Evolutionary conservation across 148 eudicot genomes (phyloP), one percentile per base, ranked within the genome.

Genomic region (Mesembryanthemum crystallinum): DNA sequence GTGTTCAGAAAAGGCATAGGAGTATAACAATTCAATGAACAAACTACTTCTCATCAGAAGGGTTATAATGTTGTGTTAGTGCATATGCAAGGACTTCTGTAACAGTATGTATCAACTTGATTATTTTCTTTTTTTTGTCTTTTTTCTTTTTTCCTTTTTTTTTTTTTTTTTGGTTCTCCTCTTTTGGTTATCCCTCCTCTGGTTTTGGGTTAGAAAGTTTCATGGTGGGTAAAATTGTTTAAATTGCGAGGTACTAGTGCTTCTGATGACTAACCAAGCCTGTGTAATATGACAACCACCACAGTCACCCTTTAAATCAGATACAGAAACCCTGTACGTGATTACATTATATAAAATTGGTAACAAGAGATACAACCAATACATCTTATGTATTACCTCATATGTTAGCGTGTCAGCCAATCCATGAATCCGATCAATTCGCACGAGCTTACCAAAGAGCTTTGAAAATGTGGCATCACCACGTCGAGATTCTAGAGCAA

Each of bases 401-500:
- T 92, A 92, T 29, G 97, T 92, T 75, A 90, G 82, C 28, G 92
- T 82, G 79, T 92, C 97, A 47, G 97, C 97, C 87, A 92, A 78
- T 76, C 97, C 97, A 75, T 85, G 86, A 78, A 92, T 92, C 68
- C 97, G 94, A 77, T 92, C 97, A 68, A 92, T 87, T 54, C 97
- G 92, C 21, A 92, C 86, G 79, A 81, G 87, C 80, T 88, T 92
- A 61, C 94, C 97, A 86, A 87, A 92, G 68, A 92, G 94, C 86
- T 88, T 92, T 24, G 97, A 90, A 77, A 92, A 92, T 10, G 92
- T 88, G 59, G 97, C 86, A 88, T 90, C 94, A 37, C 94, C 97
- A 85, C 76, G 91, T 20, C 86, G 88, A 75, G 97, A 90, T 83
- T 92, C 97, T 54, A 92, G 76, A 39, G 91, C 91, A 57, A 92